phyloP scores from a whole-genome alignment of 2,329 filamentous ascomycete species.

The Cercospora zeae-maydis region DNA sequence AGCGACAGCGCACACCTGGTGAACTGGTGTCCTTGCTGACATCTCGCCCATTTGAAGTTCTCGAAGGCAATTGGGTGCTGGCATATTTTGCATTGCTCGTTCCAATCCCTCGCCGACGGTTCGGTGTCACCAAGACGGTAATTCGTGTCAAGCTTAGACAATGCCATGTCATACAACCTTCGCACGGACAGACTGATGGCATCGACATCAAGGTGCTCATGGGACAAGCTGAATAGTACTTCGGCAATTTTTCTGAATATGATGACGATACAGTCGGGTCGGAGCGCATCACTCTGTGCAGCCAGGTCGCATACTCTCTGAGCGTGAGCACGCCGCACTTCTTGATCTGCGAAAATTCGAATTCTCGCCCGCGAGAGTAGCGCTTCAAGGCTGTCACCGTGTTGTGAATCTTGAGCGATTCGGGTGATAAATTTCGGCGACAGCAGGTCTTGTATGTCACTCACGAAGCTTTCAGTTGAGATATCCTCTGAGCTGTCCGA shows the following conservation, averaged over 20 bases:
- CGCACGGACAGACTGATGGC: constrained; percentile 9
- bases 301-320: constrained; percentile 5
- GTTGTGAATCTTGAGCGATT: neutral
- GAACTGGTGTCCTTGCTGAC: constrained; percentile 52
- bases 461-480: neutral
- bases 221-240: neutral
- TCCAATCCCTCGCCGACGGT: constrained; percentile 24
- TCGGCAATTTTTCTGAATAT: neutral
- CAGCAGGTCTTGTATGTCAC: neutral
- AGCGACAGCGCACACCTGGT: constrained; percentile 55
- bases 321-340: constrained; percentile 6
- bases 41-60: constrained; percentile 47
- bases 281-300: neutral
- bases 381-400: neutral
- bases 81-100: constrained; percentile 55
- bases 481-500: neutral
- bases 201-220: neutral
- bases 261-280: neutral
- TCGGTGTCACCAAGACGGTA: constrained; percentile 4
- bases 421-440: neutral
- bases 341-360: neutral
- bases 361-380: neutral
- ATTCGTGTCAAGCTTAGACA: constrained; percentile 12
- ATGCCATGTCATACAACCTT: constrained; percentile 13
- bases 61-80: constrained; percentile 47